phyloP scores from a whole-genome alignment of 2,329 filamentous ascomycete genomes.

The Diaporthe sp. region DNA sequence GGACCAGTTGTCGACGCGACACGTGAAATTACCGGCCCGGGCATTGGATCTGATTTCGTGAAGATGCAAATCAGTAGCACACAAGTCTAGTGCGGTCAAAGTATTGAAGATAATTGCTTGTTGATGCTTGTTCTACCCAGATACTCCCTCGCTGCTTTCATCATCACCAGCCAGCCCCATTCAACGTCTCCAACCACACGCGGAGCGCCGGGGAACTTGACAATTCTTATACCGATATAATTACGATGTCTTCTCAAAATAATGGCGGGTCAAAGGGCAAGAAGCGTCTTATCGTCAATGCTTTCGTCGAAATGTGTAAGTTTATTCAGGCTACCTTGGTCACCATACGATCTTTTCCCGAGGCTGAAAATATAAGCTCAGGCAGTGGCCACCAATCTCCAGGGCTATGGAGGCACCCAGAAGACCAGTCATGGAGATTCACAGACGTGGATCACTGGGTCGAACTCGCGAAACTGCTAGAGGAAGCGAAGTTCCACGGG shows the following conservation, averaged over 20 bases:
- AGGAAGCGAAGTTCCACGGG: slow-evolving; percentile 73
- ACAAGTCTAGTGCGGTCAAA: background rate
- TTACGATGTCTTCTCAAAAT: slow-evolving; percentile 31
- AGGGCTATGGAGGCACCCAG: slow-evolving; percentile 70
- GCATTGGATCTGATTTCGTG: no score
- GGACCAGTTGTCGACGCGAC: slow-evolving; percentile 4
- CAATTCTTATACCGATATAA: no score
- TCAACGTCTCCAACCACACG: background rate
- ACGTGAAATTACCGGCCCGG: background rate
- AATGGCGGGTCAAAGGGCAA: slow-evolving; percentile 5
- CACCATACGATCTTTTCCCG: background rate
- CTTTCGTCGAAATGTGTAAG: slow-evolving; percentile 43
- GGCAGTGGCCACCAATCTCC: slow-evolving; percentile 61
- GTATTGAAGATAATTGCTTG: background rate
- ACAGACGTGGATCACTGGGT: slow-evolving; percentile 72
- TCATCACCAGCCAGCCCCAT: background rate
- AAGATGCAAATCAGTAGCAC: background rate
- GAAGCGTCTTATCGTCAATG: slow-evolving; percentile 40
- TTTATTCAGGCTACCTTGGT: background rate
- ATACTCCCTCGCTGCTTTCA: background rate
- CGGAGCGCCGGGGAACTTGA: background rate
- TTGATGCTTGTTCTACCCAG: background rate
- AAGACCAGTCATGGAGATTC: slow-evolving; percentile 73
- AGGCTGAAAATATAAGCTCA: slow-evolving; percentile 34
- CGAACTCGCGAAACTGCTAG: slow-evolving; percentile 69